Base-by-base conservation (phyloP, 2,329 filamentous ascomycete species). In the Aspergillus sp. region DNA sequence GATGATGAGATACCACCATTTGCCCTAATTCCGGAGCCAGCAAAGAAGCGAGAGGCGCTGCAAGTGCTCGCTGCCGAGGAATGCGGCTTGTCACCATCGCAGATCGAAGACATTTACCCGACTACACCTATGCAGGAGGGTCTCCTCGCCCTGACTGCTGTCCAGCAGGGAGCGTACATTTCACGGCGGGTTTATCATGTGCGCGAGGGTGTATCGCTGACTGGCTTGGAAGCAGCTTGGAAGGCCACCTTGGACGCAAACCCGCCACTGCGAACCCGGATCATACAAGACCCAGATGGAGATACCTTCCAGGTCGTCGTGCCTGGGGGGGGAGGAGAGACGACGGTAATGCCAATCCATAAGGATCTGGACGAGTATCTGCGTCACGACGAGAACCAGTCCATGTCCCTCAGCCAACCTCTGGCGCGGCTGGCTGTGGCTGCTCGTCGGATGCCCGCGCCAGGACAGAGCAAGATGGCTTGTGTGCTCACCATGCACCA, bases 401-500 rank as follows among this genome's bases (percentile, higher is more conserved):
- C 38, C 6, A 51, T 56, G 43, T 45, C 43, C 27, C 47, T 56
- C 9, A 53, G 53, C 6, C 29, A 44, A 39, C 42, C 42, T 9
- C 44, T 58, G 6, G 42, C 45, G n/a, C 43, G 50, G 12, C 48
- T 45, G 39, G 49, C 44, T 36, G 43, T 58, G n/a, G 43, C 57
- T 7, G 7, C 12, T 38, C 35, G 35, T n/a, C 6, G 27, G 38
- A 35, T 10, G 10, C 8, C 63, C 41, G 12, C 5, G 9, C 5
- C 5, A n/a, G 33, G 29, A 28, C 7, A 28, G 7, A 6, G n/a
- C 19, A 12, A 10, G n/a, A n/a, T 29, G 10, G 33, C 4, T 28
- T 59, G 71, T 12, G 54, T 67, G 12, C 64, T 66, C 49, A 69
- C 68, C 0, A 60, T 66, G 45, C 70, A 73, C 50, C 69, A 73